Percentiles rank a stretch among this genome's conserved stretches.
These are phyloP conservation scores for Pyrenula massariospora DNA, from an alignment of 495 filamentous ascomycete species.

Conservation along the genomic window DNA sequence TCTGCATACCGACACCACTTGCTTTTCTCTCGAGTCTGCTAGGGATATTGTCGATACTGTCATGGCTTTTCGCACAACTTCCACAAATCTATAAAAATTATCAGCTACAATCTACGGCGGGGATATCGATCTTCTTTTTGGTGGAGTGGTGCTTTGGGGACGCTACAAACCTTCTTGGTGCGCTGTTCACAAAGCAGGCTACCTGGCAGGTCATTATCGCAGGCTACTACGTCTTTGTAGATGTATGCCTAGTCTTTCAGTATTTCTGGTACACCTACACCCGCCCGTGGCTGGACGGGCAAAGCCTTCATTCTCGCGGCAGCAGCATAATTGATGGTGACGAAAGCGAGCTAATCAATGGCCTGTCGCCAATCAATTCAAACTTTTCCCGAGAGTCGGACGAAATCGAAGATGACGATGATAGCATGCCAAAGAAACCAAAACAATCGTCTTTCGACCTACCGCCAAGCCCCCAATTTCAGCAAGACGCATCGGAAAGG, in stretches of 20 bases:
- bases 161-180: constrained; percentile 54
- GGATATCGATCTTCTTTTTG: constrained; percentile 57
- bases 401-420: constrained; percentile 11
- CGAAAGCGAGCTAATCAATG: not conserved
- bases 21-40: constrained; percentile 55
- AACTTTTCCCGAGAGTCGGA: not conserved
- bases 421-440: constrained; percentile 6
- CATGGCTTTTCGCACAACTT: constrained; percentile 69
- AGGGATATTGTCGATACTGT: constrained; percentile 51
- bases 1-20: constrained; percentile 55
- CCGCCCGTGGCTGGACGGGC: constrained; percentile 23
- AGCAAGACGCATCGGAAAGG: not conserved
- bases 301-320: not conserved
- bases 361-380: not conserved
- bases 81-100: constrained; percentile 68
- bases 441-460: not conserved
- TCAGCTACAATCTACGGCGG: constrained; percentile 51
- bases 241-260: constrained; percentile 49
- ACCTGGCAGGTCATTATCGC: constrained; percentile 60
- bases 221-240: constrained; percentile 57
- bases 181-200: constrained; percentile 54
- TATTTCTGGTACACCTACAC: constrained; percentile 58
- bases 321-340: not conserved
- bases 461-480: not conserved
- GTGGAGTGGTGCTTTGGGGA: constrained; percentile 62